Base-by-base conservation (phyloP, 805 yeast species). In the Saccharomycopsis sp. region DNA sequence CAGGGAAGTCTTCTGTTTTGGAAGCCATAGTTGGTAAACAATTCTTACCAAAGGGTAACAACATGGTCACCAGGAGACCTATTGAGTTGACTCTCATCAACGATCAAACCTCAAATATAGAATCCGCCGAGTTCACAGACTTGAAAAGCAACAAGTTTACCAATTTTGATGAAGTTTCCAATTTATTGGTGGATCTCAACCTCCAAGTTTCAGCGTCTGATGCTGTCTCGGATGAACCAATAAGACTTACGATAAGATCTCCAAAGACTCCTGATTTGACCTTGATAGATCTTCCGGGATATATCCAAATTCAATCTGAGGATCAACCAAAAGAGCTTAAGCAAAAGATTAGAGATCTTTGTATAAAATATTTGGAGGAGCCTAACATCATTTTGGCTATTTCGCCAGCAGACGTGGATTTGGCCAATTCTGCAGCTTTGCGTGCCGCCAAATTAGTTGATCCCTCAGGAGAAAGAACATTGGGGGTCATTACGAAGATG, bases 1-100 rank as follows among this genome's bases (percentile, higher is more conserved):
- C 95, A 32, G 99, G 99, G 34, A 92, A 92, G 59, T 86, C 96
- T 0, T 89, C 97, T 1, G 98, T 92, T 1, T 68, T 92, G 36
- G 98, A 92, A 59, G 75, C 96, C 5, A 83, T 92, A 43, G 99
- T 92, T 4, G 99, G 99, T n/a, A 95, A 84, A 52, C 96, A 92
- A 57, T 92, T 92, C 52, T 64, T 92, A 43, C 99, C 99, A 26
- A 92, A 92, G 60, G 99, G 99, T 23, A 75, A 85, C 31, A 92
- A 94, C 57, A 94, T 92, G 98, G 98, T 94, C 25, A 92, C 99
- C 0, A 75, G 97, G 59, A 73, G 98, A 52, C 99, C 99, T 1
- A 89, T 92, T 35, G 99, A 92, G 62, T 68, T 92, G 49, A 94
- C 98, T 0, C 67, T 92, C 36, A 80, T 92, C 6, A 88, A 92